A percentile compares a stretch with the other conserved stretches of the same genome.
These are phyloP conservation scores for Fonsecaea pedrosoi DNA, from an alignment of 2,329 filamentous ascomycete species.

Conservation along the genomic window DNA sequence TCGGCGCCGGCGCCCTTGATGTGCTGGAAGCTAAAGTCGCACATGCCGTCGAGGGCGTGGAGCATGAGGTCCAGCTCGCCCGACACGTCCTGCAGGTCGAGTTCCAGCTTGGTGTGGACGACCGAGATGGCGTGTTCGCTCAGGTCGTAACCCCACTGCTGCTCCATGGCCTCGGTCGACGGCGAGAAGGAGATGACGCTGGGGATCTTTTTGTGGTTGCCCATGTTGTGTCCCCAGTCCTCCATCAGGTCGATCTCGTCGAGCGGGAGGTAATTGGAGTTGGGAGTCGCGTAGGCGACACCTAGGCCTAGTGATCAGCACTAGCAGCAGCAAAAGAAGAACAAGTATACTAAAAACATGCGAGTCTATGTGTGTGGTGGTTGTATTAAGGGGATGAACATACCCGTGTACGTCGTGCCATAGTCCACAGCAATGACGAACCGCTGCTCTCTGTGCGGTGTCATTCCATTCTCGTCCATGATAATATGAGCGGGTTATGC, in stretches of 20 bases:
- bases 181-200: not conserved
- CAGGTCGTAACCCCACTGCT: not conserved
- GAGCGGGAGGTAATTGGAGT: not conserved
- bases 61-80: not conserved
- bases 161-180: not conserved
- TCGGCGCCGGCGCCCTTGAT: not conserved
- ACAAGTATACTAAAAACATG: no score
- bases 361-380: no score
- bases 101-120: not conserved
- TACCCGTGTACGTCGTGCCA: not conserved
- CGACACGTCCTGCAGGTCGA: not conserved
- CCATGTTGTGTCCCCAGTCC: not conserved
- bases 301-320: not conserved
- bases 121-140: not conserved
- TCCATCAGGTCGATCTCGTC: not conserved
- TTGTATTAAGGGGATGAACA: no score
- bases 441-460: not conserved
- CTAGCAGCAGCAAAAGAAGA: not conserved
- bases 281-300: not conserved
- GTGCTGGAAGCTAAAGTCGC: not conserved
- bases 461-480: not conserved
- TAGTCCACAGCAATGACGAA: not conserved
- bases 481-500: no score
- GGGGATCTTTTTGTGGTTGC: not conserved
- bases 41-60: not conserved